Percentiles rank a stretch among this genome's conserved stretches.
Conservation (phyloP, 1,284 basidiomycete species). For the Moniliophthora roreri region DNA sequence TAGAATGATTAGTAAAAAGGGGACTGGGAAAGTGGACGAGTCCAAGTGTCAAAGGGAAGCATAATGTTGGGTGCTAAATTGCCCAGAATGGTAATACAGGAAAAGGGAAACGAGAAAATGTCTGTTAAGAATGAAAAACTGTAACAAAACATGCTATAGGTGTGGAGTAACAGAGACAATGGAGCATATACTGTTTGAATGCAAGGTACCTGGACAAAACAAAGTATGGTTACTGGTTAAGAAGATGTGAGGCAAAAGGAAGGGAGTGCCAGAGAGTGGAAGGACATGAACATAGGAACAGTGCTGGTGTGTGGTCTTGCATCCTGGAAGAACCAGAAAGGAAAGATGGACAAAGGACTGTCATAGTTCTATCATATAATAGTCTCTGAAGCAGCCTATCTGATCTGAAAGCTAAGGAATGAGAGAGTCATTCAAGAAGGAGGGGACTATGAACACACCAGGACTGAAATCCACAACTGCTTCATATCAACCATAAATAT, state of each 20-base stretch:
- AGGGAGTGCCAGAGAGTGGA: neutral
- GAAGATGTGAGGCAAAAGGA: neutral
- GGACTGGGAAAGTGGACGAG: no score
- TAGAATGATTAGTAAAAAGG: no score
- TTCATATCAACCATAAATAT: no score
- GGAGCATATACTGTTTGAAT: neutral
- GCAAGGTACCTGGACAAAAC: neutral
- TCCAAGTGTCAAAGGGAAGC: no score
- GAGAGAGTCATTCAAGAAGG: constrained; percentile 19
- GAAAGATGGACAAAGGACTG: neutral
- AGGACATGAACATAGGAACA: neutral
- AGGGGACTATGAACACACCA: no score
- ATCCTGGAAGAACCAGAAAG: neutral
- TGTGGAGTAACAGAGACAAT: neutral
- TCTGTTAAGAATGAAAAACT: no score
- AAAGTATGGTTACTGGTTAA: neutral
- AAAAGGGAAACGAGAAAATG: no score
- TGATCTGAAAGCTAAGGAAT: constrained; percentile 27
- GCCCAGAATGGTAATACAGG: no score
- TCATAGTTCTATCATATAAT: constrained; percentile 20
- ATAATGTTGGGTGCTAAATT: no score
- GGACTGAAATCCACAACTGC: no score
- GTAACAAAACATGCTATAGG: neutral
- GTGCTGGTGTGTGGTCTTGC: constrained; percentile 10
- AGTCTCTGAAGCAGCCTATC: constrained; percentile 19